Conservation (phyloP, 1,139 yeast species). For the Diutina neorugosa region DNA sequence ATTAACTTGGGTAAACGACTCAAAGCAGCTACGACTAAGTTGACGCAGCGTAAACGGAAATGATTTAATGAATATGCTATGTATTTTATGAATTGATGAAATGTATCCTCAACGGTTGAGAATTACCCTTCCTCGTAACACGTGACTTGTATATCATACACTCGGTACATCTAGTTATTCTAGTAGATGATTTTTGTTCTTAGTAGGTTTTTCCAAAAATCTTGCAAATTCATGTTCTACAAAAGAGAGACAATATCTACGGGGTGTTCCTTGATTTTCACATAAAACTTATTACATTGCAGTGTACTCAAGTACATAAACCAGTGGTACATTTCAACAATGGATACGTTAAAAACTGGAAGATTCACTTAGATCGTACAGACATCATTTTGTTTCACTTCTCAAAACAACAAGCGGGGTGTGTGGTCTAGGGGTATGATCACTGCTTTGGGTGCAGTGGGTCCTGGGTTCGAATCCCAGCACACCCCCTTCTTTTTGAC, state of each 20-base stretch:
- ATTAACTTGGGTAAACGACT: background rate
- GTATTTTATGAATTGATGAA: background rate
- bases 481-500: conserved; percentile 1
- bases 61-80: background rate
- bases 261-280: too few relatives aligned
- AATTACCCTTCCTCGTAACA: too few relatives aligned
- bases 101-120: too few relatives aligned
- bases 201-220: too few relatives aligned
- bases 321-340: too few relatives aligned
- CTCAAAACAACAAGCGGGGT: background rate
- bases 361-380: background rate
- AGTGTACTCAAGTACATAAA: too few relatives aligned
- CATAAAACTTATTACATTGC: too few relatives aligned
- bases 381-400: background rate
- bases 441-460: conserved; percentile 3
- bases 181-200: too few relatives aligned
- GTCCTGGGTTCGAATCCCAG: conserved; percentile 3
- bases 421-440: conserved; percentile 3
- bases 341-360: background rate
- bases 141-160: background rate
- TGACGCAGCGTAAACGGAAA: background rate
- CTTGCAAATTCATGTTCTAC: too few relatives aligned
- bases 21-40: background rate
- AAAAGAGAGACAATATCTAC: too few relatives aligned
- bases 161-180: too few relatives aligned